Evolutionary conservation across 2,329 filamentous ascomycete species (phyloP).

Genomic region (Aureobasidium sp.): DNA sequence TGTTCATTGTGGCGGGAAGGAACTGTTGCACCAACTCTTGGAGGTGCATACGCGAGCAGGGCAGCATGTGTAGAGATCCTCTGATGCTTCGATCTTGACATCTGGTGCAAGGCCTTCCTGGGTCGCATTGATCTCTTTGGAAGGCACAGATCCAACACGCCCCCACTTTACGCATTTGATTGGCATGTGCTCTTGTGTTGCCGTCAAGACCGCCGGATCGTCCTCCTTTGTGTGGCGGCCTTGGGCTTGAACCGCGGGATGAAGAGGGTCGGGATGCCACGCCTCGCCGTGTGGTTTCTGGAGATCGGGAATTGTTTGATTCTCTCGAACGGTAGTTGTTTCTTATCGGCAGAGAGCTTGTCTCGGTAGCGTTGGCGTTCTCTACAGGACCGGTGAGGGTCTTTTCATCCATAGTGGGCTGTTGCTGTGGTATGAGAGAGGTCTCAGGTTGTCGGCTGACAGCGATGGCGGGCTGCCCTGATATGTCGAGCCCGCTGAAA

Average conservation of each 20-base stretch:
- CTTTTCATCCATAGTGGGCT: background rate
- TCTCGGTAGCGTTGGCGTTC: background rate
- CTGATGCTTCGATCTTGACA: conserved; percentile 27
- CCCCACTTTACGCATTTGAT: conserved; percentile 36
- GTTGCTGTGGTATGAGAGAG: background rate
- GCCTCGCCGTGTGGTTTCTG: background rate
- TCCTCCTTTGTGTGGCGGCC: background rate
- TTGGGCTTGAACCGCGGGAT: background rate
- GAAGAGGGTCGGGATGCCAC: background rate
- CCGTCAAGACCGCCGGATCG: conserved; percentile 27
- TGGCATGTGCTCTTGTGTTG: conserved; percentile 32
- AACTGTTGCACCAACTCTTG: conserved; percentile 35
- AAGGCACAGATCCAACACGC: conserved; percentile 42
- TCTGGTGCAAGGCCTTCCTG: conserved; percentile 21
- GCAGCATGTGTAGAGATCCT: conserved; percentile 31
- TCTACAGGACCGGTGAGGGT: background rate
- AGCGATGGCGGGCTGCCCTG: background rate
- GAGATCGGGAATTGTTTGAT: background rate
- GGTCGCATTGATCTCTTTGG: conserved; percentile 29
- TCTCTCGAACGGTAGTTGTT: background rate
- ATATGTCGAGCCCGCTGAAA: background rate
- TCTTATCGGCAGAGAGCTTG: background rate
- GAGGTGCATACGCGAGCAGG: conserved; percentile 38
- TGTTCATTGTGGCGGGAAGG: conserved; percentile 26
- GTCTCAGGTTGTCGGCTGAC: background rate